Percentiles rank a stretch among this genome's conserved stretches.
Evolutionary conservation across 2,329 filamentous ascomycete species (phyloP).

Genomic region (Nemania abortiva): DNA sequence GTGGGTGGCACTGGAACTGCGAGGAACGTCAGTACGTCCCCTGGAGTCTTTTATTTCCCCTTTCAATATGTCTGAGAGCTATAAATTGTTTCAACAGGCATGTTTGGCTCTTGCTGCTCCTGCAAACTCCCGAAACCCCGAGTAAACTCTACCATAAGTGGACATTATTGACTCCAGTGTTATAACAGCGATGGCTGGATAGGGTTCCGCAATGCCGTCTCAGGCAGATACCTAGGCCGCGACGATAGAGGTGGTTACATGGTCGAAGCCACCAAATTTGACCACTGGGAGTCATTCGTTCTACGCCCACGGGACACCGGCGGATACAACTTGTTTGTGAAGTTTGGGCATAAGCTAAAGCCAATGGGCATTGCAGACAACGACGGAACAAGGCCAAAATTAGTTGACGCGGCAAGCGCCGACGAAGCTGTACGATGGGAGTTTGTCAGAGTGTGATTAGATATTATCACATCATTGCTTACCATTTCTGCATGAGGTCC

Average conservation of each 20-base stretch:
- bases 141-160: no score
- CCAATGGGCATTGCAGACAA: slow-evolving; percentile 15
- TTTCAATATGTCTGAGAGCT: no score
- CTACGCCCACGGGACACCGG: slow-evolving; percentile 31
- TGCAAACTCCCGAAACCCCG: no score
- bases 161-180: no score
- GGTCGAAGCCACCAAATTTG: not conserved
- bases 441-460: slow-evolving; percentile 32
- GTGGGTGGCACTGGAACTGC: slow-evolving; percentile 40
- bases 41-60: no score
- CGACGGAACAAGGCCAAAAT: not conserved
- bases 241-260: slow-evolving; percentile 19
- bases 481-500: not conserved
- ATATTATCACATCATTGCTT: not conserved
- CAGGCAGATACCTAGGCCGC: slow-evolving; percentile 29
- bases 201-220: slow-evolving; percentile 34
- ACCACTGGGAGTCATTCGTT: slow-evolving; percentile 23
- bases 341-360: not conserved
- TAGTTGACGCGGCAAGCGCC: not conserved
- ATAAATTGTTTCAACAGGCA: no score
- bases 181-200: slow-evolving; percentile 26
- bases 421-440: slow-evolving; percentile 32
- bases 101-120: no score
- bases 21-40: no score
- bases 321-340: slow-evolving; percentile 31